Conservation (phyloP, 768 basidiomycete genomes). For the Boletus sp. region DNA sequence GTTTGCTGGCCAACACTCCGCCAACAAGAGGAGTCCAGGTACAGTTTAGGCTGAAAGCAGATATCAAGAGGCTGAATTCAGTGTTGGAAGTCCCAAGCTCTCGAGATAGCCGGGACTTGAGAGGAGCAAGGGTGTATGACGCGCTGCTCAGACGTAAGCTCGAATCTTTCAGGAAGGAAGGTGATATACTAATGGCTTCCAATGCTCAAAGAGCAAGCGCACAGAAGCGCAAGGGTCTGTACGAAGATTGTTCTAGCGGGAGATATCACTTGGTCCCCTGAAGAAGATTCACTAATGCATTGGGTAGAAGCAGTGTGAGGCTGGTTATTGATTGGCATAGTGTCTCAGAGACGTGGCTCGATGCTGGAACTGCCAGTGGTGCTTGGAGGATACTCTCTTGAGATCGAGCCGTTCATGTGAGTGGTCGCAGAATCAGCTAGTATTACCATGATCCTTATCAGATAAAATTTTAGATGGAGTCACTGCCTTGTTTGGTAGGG, state of each 20-base stretch:
- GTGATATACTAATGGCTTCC: conserved; percentile 71
- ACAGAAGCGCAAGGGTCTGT: conserved; percentile 60
- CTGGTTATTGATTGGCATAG: not conserved
- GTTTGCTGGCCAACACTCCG: conserved; percentile 64
- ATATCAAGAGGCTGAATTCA: conserved; percentile 74
- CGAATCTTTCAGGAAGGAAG: not conserved
- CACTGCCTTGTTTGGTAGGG: not conserved
- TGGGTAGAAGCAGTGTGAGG: not conserved
- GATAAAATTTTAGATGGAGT: conserved; percentile 18
- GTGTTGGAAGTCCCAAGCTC: conserved; percentile 76
- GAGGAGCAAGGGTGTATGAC: conserved; percentile 71
- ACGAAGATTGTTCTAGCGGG: conserved; percentile 45
- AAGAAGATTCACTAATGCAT: not conserved
- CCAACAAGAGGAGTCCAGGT: conserved; percentile 79
- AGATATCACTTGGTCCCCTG: conserved; percentile 15
- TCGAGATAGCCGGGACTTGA: conserved; percentile 66
- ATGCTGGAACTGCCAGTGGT: not conserved
- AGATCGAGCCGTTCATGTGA: conserved; percentile 1
- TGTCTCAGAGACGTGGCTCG: not conserved
- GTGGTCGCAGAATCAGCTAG: not conserved
- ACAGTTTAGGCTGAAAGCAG: conserved; percentile 73
- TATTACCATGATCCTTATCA: no score
- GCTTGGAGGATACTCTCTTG: not conserved
- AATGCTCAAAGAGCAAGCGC: conserved; percentile 70
- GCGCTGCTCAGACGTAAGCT: conserved; percentile 43